Percentiles rank a stretch among this genome's conserved stretches.
These are phyloP conservation scores for Scenedesmus sp. DNA, from an alignment of 163 green algal genomes.

Conservation along the genomic window DNA sequence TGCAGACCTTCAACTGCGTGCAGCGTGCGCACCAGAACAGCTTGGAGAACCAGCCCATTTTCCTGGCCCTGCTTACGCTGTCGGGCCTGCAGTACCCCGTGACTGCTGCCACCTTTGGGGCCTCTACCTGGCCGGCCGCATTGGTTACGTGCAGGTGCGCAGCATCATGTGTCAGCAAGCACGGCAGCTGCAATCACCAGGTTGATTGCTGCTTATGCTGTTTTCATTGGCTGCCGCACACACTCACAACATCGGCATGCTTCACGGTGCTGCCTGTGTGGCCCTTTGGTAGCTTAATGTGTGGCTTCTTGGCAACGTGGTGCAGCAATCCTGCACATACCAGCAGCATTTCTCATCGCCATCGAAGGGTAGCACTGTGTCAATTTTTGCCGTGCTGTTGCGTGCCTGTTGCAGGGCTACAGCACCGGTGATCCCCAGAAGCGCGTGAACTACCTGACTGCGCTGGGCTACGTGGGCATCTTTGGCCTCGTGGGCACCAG, in stretches of 20 bases:
- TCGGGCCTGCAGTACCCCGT: conserved; percentile 63
- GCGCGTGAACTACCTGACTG: conserved; percentile 45
- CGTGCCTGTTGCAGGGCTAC: conserved; percentile 19
- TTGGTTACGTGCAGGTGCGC: conserved; percentile 50
- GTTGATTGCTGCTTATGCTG: not conserved
- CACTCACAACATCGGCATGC: too few relatives aligned
- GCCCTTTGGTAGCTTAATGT: too few relatives aligned
- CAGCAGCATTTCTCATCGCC: too few relatives aligned
- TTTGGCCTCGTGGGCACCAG: conserved; percentile 49
- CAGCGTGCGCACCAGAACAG: conserved; percentile 79
- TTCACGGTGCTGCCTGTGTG: too few relatives aligned
- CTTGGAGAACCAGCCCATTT: conserved; percentile 76
- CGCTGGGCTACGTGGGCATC: conserved; percentile 36
- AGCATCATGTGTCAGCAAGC: not conserved
- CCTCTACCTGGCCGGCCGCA: conserved; percentile 37
- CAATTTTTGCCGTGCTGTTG: too few relatives aligned
- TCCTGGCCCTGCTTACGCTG: conserved; percentile 68
- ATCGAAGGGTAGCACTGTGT: too few relatives aligned
- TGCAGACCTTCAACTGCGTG: conserved; percentile 39
- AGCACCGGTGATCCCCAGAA: conserved; percentile 41
- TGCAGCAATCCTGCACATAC: too few relatives aligned
- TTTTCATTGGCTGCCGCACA: too few relatives aligned
- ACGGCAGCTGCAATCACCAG: not conserved
- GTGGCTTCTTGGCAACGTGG: too few relatives aligned
- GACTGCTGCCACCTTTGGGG: conserved; percentile 40